Percentiles rank a stretch among this genome's conserved stretches.
These are phyloP conservation scores for Diplosphaera chodatii DNA, from an alignment of 139 green algal species.

Conservation along the genomic window DNA sequence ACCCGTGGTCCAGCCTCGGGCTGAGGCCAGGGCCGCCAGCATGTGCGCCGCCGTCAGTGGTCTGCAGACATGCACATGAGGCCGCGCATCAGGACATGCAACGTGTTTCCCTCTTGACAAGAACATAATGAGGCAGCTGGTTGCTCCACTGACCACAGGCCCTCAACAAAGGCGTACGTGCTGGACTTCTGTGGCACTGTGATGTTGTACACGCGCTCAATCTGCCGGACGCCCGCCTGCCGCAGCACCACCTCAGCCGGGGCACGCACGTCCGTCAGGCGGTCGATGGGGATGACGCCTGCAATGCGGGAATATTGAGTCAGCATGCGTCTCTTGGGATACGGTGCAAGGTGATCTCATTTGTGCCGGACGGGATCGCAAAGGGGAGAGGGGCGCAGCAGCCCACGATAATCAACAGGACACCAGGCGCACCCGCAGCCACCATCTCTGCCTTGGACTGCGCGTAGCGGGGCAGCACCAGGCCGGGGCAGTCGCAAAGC, in stretches of 20 bases:
- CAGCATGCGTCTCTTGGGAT: too few species aligned
- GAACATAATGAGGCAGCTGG: too few species aligned
- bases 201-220: slow-evolving; percentile 76
- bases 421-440: slow-evolving; percentile 64
- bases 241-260: slow-evolving; percentile 67
- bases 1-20: slow-evolving; percentile 63
- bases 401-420: too few species aligned
- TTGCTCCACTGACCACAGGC: too few species aligned
- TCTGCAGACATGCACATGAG: too few species aligned
- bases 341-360: too few species aligned
- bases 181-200: slow-evolving; percentile 33
- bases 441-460: slow-evolving; percentile 92
- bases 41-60: slow-evolving; percentile 45
- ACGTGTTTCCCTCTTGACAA: too few species aligned
- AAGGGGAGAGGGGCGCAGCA: too few species aligned
- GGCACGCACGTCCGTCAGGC: slow-evolving; percentile 81
- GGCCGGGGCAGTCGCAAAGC: slow-evolving; percentile 86
- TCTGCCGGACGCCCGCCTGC: slow-evolving; percentile 35
- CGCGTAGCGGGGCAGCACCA: slow-evolving; percentile 92
- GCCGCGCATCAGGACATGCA: too few species aligned
- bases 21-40: slow-evolving; percentile 48
- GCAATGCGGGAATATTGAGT: slow-evolving; percentile 6
- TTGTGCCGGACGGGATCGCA: too few species aligned
- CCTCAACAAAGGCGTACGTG: background rate
- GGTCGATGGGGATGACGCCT: slow-evolving; percentile 95